Percentiles rank a stretch among this genome's conserved stretches.
Evolutionary conservation across 352 stramenopile species (phyloP).

Genomic region (Globisporangium ultimum): DNA sequence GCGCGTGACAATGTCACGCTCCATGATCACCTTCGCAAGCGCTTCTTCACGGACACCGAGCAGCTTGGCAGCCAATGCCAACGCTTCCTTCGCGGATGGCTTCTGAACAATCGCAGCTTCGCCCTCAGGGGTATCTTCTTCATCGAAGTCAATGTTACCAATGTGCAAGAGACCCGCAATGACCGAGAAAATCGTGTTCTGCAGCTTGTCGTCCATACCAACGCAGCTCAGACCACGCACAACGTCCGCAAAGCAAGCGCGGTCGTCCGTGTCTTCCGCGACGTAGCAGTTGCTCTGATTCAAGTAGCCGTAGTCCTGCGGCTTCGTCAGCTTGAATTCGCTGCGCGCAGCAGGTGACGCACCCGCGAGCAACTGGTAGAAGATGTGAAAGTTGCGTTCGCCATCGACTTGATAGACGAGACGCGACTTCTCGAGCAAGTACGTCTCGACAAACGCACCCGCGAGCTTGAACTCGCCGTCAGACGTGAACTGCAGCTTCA

Average conservation of each 20-base stretch:
- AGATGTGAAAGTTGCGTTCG: slow-evolving; percentile 95
- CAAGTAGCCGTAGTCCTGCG: slow-evolving; percentile 91
- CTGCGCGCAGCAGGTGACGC: slow-evolving; percentile 43
- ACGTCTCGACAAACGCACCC: slow-evolving; percentile 86
- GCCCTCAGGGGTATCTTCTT: slow-evolving; percentile 81
- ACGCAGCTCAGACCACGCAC: slow-evolving; percentile 73
- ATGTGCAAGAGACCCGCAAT: slow-evolving; percentile 94
- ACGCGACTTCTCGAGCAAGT: slow-evolving; percentile 86
- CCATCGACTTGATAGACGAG: slow-evolving; percentile 87
- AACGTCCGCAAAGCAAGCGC: slow-evolving; percentile 71
- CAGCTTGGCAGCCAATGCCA: slow-evolving; percentile 51
- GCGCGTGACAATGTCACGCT: slow-evolving; percentile 83
- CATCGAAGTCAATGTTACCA: slow-evolving; percentile 94
- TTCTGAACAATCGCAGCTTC: slow-evolving; percentile 77
- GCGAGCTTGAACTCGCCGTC: slow-evolving; percentile 82
- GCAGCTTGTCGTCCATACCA: slow-evolving; percentile 61
- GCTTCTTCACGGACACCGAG: slow-evolving; percentile 62
- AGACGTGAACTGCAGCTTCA: slow-evolving; percentile 93
- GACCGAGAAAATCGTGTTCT: slow-evolving; percentile 89
- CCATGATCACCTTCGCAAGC: slow-evolving; percentile 80
- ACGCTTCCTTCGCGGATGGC: slow-evolving; percentile 53
- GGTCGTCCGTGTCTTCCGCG: slow-evolving; percentile 91
- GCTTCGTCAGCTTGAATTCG: slow-evolving; percentile 67
- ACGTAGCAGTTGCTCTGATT: slow-evolving; percentile 93
- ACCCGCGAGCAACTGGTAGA: slow-evolving; percentile 90